Base-by-base conservation (phyloP, 192 early-diverging fungal genomes). In the Coemansia sp. region DNA sequence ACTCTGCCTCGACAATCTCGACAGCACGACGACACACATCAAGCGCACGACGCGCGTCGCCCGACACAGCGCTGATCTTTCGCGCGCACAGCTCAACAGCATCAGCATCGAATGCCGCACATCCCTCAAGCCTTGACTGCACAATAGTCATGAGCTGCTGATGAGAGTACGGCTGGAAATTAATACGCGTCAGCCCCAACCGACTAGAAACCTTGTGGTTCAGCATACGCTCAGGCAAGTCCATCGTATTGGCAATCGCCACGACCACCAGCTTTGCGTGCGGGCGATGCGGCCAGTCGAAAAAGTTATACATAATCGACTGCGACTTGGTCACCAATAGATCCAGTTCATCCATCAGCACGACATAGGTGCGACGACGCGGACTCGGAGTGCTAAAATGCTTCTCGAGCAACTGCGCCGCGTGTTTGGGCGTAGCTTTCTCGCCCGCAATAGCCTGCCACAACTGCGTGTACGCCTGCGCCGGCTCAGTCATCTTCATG, bases 191-290 rank as follows among this genome's bases (percentile, higher is more conserved):
- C 29, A 96, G 73, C 11, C 94, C 96, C 43, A 99, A 66, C 6
- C 96, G 86, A 80, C 93, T 94, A 2, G 94, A 91, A 18, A 98
- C 89, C 70, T 93, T 94, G 75, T 95, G 93, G 6, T 86, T 84
- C 22, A 96, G 84, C 84, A 96, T 87, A 55, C 95, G 87, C 68
- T 98, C 96, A 0, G 96, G 96, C 18, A 99, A 75, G 68, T 98
- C 95, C 94, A 99, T 99, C 0, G 96, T 98, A 74, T 99, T 99
- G 38, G 98, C 97, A 59, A 99, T 90, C 0, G 96, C 96, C 45
- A 99, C 82, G 3, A 99, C 92, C 66, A 98, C 91, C 13, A 99
- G 75, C 64, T 89, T 84, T 13, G 95, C 93, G 66, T 91, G 81
- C 9, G 87, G 80, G 24, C 92, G 86, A 47, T 89, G 92, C 16